Evolutionary conservation across 2,329 filamentous ascomycete genomes (phyloP), one percentile per base, ranked within the genome.

Genomic region (Emericellopsis atlantica): DNA sequence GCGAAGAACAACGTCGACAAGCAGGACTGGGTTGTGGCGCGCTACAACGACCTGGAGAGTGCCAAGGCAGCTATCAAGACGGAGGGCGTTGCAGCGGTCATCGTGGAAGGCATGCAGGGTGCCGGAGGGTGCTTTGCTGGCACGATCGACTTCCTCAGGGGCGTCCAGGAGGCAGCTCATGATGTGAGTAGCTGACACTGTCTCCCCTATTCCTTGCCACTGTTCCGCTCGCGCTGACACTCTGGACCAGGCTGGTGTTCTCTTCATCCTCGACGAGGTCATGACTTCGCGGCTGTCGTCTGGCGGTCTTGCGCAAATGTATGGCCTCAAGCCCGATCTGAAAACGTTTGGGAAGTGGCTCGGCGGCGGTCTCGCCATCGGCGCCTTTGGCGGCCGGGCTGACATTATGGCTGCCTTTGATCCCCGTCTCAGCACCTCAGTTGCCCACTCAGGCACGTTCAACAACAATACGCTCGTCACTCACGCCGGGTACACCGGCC

Each of bases 241-340:
- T 6, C 16, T 12, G 15, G 14, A 22, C 22, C 46, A 67, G 50
- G 56, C 62, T 0, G 71, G 70, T 2, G 72, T 73, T 0, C 43
- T 85, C 1, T 69, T 86, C 46, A 76, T 86, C 31, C 60, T 83
- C 12, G 81, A 86, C 52, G 81, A 86, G 56, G 80, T 85, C 6
- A 80, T 83, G 70, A 83, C 79, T 0, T 79, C 74, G 4, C 66
- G 80, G 2, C 57, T 83, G 23, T 52, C 51, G 4, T 60, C 61
- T 2, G 58, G 65, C 6, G 78, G 80, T 1, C 53, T 77, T 4
- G 64, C 67, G 6, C 50, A 55, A 2, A 44, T 58, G 18, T 44
- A 61, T 22, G 62, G 57, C 2, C 52, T 79, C 7, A 60, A 57
- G 2, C 77, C 79, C 0, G 80, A 84, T 50, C 53, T 84, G 40